Base-by-base conservation (phyloP, 129 eudicot species). In the Silybum marianum region DNA sequence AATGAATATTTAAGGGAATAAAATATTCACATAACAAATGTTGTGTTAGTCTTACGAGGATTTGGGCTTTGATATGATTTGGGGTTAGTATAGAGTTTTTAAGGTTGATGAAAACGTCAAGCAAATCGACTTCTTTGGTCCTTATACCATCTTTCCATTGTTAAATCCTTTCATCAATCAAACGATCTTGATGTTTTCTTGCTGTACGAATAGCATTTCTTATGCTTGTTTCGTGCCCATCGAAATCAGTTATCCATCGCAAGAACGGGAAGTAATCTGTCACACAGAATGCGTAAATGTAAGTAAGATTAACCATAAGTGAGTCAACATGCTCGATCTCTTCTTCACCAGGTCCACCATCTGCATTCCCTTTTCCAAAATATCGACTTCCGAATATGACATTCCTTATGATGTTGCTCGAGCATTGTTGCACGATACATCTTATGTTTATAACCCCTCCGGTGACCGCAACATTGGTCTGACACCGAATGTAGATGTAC, bases 1-100 rank as follows among this genome's bases (percentile, higher is more conserved):
- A 2, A 71, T n/a, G 3, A 9, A 75, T 38, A 62, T 77, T 77
- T 23, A 12, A 19, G 12, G 25, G 14, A 7, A 9, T 12, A 0
- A 1, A 21, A 40, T 1, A 28, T 38, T 14, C 38, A 34, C 6
- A 21, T 1, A 71, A 1, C 9, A 9, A 24, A 13, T 4, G 10
- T 3, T 16, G 44, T 28, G 44, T 23, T 18, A 21, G 26, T 11
- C 86, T 78, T 82, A 85, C 91, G 9, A 60, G 39, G 22, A 80
- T 72, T 73, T 85, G 89, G 1, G 89, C 83, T 48, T 88, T 88
- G 30, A 85, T 88, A 39, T 85, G 84, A 12, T 85, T 30, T 1
- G n/a, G 0, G 2, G 84, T 54, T 23, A 88, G 81, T 3, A 58
- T 0, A 2, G 84, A 81, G 11, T 42, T 18, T 23, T 78, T 69